Percentiles rank a stretch among this genome's conserved stretches.
These are phyloP conservation scores for Jaapia argillacea DNA, from an alignment of 768 basidiomycete species.

Conservation along the genomic window DNA sequence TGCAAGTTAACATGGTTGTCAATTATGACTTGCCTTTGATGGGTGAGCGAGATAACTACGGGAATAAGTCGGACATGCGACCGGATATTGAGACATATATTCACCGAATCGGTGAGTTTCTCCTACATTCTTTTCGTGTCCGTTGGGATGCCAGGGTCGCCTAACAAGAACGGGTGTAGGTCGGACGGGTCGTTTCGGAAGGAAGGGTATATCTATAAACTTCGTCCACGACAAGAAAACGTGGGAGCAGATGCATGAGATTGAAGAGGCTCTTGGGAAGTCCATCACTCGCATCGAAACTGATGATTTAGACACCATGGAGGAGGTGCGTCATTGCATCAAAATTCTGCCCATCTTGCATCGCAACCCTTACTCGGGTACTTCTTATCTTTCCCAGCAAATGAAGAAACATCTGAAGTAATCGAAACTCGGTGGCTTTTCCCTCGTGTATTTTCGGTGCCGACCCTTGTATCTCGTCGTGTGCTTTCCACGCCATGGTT, in stretches of 20 bases:
- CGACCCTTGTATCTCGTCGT: no score
- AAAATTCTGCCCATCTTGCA: background rate
- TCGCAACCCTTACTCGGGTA: background rate
- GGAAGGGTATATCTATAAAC: slow-evolving; percentile 94
- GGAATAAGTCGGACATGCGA: slow-evolving; percentile 34
- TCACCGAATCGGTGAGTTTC: slow-evolving; percentile 82
- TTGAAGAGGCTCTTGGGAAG: slow-evolving; percentile 70
- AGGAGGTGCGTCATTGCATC: slow-evolving; percentile 48
- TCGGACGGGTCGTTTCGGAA: slow-evolving; percentile 95
- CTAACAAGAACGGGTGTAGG: slow-evolving; percentile 55
- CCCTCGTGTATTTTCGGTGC: no score
- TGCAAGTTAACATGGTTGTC: slow-evolving; percentile 99
- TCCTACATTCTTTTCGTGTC: background rate
- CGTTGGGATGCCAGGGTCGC: background rate
- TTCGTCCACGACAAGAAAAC: slow-evolving; percentile 90
- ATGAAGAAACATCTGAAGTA: slow-evolving; percentile 77
- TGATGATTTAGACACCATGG: slow-evolving; percentile 87
- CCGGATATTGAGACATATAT: slow-evolving; percentile 97
- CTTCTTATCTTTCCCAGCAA: slow-evolving; percentile 31
- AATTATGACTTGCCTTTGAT: slow-evolving; percentile 93
- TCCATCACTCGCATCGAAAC: slow-evolving; percentile 84
- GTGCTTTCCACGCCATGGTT: no score
- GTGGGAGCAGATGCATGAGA: slow-evolving; percentile 83
- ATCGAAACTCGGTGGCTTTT: no score
- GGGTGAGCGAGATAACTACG: slow-evolving; percentile 50